Evolutionary conservation across 345 rosid species (phyloP).

Genomic region (Erucastrum elatum): DNA sequence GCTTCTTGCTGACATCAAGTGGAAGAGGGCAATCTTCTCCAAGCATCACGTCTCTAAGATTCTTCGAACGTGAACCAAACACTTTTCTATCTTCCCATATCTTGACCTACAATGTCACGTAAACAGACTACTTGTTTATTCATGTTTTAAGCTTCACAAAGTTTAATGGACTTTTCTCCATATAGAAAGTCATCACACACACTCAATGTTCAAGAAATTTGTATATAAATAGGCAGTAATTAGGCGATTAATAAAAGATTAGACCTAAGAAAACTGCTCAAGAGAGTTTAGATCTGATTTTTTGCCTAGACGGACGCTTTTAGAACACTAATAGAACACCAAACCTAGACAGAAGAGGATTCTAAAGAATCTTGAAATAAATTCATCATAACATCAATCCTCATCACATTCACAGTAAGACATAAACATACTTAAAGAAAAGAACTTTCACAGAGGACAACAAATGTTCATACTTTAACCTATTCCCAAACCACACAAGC

Average conservation of each 20-base stretch:
- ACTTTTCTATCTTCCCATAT: constrained; percentile 98
- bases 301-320: too few relatives aligned
- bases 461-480: not conserved
- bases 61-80: constrained; percentile 76
- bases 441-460: not conserved
- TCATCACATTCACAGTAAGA: not conserved
- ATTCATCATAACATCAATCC: constrained; percentile 19
- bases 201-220: not conserved
- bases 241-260: too few relatives aligned
- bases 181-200: constrained; percentile 2
- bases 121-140: not conserved
- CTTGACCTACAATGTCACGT: constrained; percentile 49
- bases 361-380: not conserved
- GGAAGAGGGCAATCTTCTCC: constrained; percentile 72
- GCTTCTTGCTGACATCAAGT: constrained; percentile 75
- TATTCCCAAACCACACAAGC: not conserved
- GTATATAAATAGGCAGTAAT: too few relatives aligned
- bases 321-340: too few relatives aligned
- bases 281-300: too few relatives aligned
- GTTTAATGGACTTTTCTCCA: not conserved
- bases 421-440: not conserved
- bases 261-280: too few relatives aligned
- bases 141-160: not conserved
- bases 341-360: too few relatives aligned
- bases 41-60: constrained; percentile 74